A percentile compares a stretch with the other conserved stretches of the same genome.
Conservation (phyloP, 2,329 filamentous ascomycete genomes). For the Rhytidhysteron rufulum region DNA sequence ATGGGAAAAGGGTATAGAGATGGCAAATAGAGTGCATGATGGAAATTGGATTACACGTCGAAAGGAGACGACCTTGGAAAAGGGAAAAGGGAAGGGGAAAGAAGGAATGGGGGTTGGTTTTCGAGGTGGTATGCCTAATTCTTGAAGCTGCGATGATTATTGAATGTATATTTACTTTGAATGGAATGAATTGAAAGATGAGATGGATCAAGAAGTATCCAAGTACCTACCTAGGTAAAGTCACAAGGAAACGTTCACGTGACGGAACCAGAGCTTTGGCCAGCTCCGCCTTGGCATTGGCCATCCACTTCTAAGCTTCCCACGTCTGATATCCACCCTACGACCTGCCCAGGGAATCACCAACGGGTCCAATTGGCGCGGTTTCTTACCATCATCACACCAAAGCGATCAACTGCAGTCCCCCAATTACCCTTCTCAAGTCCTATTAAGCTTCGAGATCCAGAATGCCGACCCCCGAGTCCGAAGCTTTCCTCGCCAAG, state of each 20-base stretch:
- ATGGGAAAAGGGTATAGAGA: constrained; percentile 6
- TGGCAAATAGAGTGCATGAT: no score
- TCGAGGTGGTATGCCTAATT: constrained; percentile 4
- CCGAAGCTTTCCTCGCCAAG: constrained; percentile 73
- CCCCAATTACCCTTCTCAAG: constrained; percentile 1
- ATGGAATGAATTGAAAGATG: constrained; percentile 7
- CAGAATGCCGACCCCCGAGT: constrained; percentile 79
- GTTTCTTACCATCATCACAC: no score
- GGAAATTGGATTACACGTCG: no score
- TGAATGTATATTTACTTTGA: constrained; percentile 4
- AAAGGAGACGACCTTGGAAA: constrained; percentile 4
- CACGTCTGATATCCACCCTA: no score
- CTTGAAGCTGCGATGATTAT: not conserved
- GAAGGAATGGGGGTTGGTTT: constrained; percentile 3
- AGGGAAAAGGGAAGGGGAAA: constrained; percentile 2
- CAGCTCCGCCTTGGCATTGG: no score
- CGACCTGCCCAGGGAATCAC: no score
- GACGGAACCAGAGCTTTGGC: no score
- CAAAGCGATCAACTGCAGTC: no score
- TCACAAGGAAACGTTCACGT: no score
- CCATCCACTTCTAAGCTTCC: no score
- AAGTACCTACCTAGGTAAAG: no score
- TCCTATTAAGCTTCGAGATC: constrained; percentile 5
- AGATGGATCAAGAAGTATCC: constrained; percentile 9
- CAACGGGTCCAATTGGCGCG: no score